Percentiles rank a stretch among this genome's conserved stretches.
These are phyloP conservation scores for Cryptococcus sp. DNA, from an alignment of 1,284 basidiomycete genomes.

Conservation along the genomic window DNA sequence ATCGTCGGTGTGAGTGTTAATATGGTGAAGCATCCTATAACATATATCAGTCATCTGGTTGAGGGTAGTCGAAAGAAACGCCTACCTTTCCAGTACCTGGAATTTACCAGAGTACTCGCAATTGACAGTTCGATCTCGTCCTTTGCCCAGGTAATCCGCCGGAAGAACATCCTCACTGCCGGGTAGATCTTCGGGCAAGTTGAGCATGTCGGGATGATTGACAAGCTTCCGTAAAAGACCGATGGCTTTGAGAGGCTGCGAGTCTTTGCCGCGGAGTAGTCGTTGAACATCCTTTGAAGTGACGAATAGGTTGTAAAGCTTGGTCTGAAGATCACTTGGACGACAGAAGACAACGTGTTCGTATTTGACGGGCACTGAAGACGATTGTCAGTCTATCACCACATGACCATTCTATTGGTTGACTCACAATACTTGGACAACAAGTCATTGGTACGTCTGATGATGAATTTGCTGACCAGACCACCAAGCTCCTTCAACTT, in stretches of 20 bases:
- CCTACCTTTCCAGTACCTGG: constrained; percentile 84
- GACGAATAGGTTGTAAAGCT: constrained; percentile 90
- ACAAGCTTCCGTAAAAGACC: constrained; percentile 96
- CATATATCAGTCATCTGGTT: neutral
- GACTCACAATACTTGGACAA: constrained; percentile 91
- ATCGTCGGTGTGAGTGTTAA: constrained; percentile 77
- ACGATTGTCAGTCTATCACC: constrained; percentile 1
- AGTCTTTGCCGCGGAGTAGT: constrained; percentile 82
- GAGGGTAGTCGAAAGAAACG: neutral
- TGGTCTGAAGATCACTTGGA: constrained; percentile 82
- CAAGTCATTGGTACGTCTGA: constrained; percentile 93
- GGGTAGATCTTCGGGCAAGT: constrained; percentile 80
- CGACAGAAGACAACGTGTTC: constrained; percentile 98
- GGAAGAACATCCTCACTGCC: constrained; percentile 85
- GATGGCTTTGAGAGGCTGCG: constrained; percentile 96
- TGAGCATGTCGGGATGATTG: constrained; percentile 93
- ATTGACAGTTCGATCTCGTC: constrained; percentile 62
- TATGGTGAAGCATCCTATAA: constrained; percentile 77
- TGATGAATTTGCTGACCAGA: constrained; percentile 94
- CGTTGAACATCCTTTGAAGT: constrained; percentile 92
- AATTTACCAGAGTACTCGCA: constrained; percentile 90
- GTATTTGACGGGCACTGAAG: constrained; percentile 93
- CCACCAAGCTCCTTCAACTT: constrained; percentile 92
- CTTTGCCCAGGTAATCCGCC: constrained; percentile 62
- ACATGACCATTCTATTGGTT: constrained; percentile 3